Conservation (phyloP, 257 asterid species). For the Solanum chaucha region DNA sequence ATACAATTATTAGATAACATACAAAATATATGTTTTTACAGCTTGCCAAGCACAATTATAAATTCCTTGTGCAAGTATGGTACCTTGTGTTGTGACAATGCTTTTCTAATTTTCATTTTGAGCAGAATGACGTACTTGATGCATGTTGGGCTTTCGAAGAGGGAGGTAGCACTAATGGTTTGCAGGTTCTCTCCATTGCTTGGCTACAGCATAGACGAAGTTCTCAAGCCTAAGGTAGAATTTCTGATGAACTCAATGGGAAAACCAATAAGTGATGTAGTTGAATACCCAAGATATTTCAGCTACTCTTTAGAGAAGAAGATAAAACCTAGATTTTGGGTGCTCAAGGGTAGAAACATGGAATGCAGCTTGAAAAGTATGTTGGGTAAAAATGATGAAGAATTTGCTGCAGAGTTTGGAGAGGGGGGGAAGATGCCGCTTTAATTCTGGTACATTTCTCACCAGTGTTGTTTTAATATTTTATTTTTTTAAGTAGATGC, state of each 20-base stretch:
- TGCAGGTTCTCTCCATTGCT: conserved; percentile 74
- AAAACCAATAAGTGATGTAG: conserved; percentile 55
- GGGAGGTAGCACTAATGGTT: conserved; percentile 67
- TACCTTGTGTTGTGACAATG: background rate
- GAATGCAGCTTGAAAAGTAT: conserved; percentile 61
- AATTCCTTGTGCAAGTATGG: background rate
- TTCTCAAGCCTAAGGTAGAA: conserved; percentile 69
- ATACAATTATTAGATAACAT: background rate
- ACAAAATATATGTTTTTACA: background rate
- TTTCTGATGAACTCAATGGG: conserved; percentile 59
- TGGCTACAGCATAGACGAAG: conserved; percentile 75
- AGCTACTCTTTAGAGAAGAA: conserved; percentile 93
- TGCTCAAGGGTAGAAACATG: conserved; percentile 46
- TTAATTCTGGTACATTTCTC: background rate
- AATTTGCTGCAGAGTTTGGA: conserved; percentile 57
- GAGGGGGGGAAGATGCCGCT: conserved; percentile 20
- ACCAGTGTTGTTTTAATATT: background rate
- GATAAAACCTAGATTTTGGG: conserved; percentile 82
- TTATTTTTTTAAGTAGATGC: background rate
- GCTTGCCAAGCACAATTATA: background rate
- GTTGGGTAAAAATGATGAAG: conserved; percentile 84
- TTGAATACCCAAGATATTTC: conserved; percentile 85
- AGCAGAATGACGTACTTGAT: conserved; percentile 57
- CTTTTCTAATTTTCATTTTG: background rate
- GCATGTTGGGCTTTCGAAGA: conserved; percentile 53